Base-by-base conservation (phyloP, 1,284 basidiomycete genomes). In the Pascua sp. region DNA sequence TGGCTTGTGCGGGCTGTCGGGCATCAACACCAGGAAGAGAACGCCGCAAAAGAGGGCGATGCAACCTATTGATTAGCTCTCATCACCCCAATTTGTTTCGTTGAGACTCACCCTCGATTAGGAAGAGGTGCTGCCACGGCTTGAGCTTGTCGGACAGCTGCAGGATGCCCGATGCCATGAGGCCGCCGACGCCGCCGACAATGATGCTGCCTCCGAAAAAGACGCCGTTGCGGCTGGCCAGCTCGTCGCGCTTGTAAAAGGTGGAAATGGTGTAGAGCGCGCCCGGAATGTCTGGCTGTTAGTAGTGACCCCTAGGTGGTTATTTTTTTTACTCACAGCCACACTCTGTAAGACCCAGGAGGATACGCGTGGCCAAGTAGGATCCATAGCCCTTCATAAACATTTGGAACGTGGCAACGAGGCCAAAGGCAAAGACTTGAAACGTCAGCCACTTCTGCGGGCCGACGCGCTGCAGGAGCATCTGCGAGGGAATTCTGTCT, bases 401-500 rank as follows among this genome's bases (percentile, higher is more conserved):
- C 36, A 64, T 47, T 51, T 69, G 67, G n/a, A 67, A 58, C 1
- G 67, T 69, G 15, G 61, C 51, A 3, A 69, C 68, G 18, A 66
- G 53, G 11, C 66, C 68, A 39, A 56, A 56, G 16, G 57, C 55
- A 41, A 71, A 51, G 5, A 68, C 55, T 55, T 70, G 68, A 43
- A 71, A 56, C 11, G 67, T 61, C 38, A 68, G 56, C 71, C 68
- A 69, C 13, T 63, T 60, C 41, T 63, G 52, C 11, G 67, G 66
- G 11, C 70, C 68, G n/a, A 72, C 48, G 10, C 55, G 49, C 53
- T 69, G 64, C 0, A 72, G 49, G 17, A 60, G 56, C 43, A 64
- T 63, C 43, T 72, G 68, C 12, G 68, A 68, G 0, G 72, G 74
- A 42, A 76, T 66, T 42, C 50, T 51, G 37, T n/a, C 24, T 8